Base-by-base conservation (phyloP, 2,329 filamentous ascomycete species). In the Geoglossum cookeanum region DNA sequence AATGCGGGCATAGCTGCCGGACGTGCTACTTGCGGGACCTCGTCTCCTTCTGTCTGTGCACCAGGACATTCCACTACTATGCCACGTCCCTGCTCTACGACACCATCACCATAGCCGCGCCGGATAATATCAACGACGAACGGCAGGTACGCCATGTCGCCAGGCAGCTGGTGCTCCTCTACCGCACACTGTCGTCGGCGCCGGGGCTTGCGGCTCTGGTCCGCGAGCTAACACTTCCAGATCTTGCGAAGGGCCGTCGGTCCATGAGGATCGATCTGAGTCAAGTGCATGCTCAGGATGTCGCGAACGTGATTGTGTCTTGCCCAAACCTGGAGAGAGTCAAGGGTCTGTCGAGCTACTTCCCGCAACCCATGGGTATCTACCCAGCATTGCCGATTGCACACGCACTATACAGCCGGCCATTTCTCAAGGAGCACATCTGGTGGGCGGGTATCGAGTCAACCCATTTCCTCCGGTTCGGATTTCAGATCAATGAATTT, bases 11-110 rank as follows among this genome's bases (percentile, higher is more conserved):
- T 22, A 35, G 13, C 11, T 53, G 49, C 29, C 49, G 49, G 49
- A 53, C 49, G 30, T 53, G 49, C 30, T 53, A 53, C 32, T n/a
- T 53, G 30, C 49, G 49, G 30, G 49, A 53, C 49, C 49, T 53
- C 49, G 33, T 9, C 15, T 30, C 49, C 6, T 53, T 53, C 49
- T 33, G 49, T 27, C 30, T 53, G 49, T 53, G 49, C 49, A 53
- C 49, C 30, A 30, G 49, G 8, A 53, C 49, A 22, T 53, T 53
- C 17, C 49, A 53, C 15, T 53, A 37, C n/a, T 53, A 53, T 17
- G 49, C 49, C n/a, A 53, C 49, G 15, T 53, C 49, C 30, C 30
- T 53, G 17, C 30, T 53, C 17, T 53, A 53, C 30, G 49, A 53
- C 33, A 6, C 49, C 13, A 53, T 53, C 15, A 32, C 37, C 17